phyloP scores from a whole-genome alignment of 2,329 filamentous ascomycete genomes.

The Zasmidium angulare region DNA sequence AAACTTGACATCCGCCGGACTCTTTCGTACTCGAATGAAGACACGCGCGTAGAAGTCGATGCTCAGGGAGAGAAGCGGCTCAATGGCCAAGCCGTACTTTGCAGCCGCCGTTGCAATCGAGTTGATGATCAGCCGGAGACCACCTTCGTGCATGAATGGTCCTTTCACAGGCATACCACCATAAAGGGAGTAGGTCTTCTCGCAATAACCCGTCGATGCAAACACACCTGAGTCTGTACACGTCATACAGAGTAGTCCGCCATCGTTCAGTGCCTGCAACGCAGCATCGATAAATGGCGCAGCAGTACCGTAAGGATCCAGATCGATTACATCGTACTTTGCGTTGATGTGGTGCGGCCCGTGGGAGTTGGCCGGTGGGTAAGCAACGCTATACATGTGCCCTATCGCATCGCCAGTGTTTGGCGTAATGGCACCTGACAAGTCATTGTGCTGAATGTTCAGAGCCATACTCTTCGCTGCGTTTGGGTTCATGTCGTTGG shows the following conservation, averaged over 20 bases:
- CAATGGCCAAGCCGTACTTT: constrained; percentile 82
- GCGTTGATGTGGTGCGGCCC: constrained; percentile 38
- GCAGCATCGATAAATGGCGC: constrained; percentile 90
- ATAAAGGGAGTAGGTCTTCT: constrained; percentile 93
- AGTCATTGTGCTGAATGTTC: constrained; percentile 80
- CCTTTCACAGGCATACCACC: constrained; percentile 87
- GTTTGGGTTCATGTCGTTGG: constrained; percentile 75
- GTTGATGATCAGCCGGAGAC: constrained; percentile 81
- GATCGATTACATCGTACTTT: constrained; percentile 89
- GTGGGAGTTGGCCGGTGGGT: constrained; percentile 33
- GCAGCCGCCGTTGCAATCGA: constrained; percentile 77
- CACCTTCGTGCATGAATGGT: constrained; percentile 81
- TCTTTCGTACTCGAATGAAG: constrained; percentile 79
- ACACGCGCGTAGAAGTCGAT: constrained; percentile 94
- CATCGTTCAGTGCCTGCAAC: constrained; percentile 81
- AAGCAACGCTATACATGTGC: constrained; percentile 74
- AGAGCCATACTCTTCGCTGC: constrained; percentile 65
- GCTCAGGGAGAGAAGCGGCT: constrained; percentile 86
- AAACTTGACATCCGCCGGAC: constrained; percentile 85
- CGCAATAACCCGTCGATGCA: constrained; percentile 88
- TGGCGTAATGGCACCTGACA: constrained; percentile 68
- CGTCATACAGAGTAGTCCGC: constrained; percentile 88
- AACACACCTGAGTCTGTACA: constrained; percentile 96
- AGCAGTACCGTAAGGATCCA: constrained; percentile 94
- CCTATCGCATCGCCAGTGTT: constrained; percentile 80